Percentiles rank a stretch among this genome's conserved stretches.
Evolutionary conservation across 202 grass and related monocot species (phyloP).

Genomic region (Schoenoplectus tabernaemontani): DNA sequence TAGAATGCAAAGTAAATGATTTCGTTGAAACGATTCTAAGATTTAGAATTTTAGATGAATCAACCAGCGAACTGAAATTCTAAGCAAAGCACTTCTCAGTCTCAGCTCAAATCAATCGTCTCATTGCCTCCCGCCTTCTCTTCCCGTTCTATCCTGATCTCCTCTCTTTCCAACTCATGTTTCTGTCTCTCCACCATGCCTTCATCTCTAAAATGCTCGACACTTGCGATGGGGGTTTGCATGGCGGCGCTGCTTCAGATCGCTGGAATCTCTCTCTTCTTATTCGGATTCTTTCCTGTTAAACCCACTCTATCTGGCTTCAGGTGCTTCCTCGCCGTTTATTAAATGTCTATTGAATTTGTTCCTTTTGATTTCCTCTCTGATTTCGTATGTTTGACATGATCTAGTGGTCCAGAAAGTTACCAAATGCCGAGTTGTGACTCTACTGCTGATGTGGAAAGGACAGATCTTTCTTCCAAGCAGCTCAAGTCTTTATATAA

Average conservation of each 20-base stretch:
- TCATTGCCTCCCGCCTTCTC: not conserved
- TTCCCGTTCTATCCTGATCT: not conserved
- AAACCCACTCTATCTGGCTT: constrained; percentile 77
- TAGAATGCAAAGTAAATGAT: too few relatives aligned
- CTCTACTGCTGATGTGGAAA: constrained; percentile 6
- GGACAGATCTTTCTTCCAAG: constrained; percentile 26
- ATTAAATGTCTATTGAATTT: constrained; percentile 5
- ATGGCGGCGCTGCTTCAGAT: constrained; percentile 64
- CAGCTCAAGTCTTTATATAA: constrained; percentile 64
- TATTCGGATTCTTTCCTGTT: constrained; percentile 85
- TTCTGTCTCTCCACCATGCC: too few relatives aligned
- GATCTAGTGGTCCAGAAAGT: constrained; percentile 62
- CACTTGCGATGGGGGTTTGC: constrained; percentile 32
- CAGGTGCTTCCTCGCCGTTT: constrained; percentile 33
- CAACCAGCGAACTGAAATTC: too few relatives aligned
- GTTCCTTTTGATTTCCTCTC: not conserved
- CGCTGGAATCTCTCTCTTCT: constrained; percentile 49
- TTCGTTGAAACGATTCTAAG: too few relatives aligned
- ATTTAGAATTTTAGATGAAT: too few relatives aligned
- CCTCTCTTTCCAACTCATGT: too few relatives aligned
- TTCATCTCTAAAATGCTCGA: constrained; percentile 4
- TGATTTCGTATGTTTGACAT: not conserved
- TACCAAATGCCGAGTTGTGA: constrained; percentile 59
- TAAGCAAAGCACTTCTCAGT: too few relatives aligned
- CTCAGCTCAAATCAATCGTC: too few relatives aligned